Conservation (phyloP, 179 eudicot genomes). For the Vitellaria paradoxa region DNA sequence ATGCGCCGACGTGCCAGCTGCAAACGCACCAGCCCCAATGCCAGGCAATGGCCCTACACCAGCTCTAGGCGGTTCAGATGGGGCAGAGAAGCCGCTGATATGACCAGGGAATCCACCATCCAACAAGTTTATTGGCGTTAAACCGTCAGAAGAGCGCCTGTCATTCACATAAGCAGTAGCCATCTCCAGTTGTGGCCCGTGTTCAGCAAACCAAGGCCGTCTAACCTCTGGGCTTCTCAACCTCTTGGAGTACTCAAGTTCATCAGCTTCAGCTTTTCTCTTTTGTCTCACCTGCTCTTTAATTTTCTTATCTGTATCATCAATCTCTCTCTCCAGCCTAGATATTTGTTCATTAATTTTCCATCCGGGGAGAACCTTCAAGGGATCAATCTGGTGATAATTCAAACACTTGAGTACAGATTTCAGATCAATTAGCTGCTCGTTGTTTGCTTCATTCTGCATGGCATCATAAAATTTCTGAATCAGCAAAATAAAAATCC, state of each 20-base stretch:
- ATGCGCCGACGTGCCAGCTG: neutral
- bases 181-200: slow-evolving; percentile 14
- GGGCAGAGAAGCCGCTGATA: slow-evolving; percentile 12
- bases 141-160: neutral
- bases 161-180: slow-evolving; percentile 6
- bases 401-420: slow-evolving; percentile 33
- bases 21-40: slow-evolving; percentile 4
- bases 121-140: neutral
- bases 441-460: slow-evolving; percentile 41
- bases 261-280: slow-evolving; percentile 26
- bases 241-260: slow-evolving; percentile 17
- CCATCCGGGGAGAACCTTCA: slow-evolving; percentile 32
- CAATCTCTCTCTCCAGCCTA: slow-evolving; percentile 37
- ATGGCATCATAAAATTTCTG: neutral
- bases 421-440: slow-evolving; percentile 39
- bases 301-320: slow-evolving; percentile 26
- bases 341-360: slow-evolving; percentile 25
- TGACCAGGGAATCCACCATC: slow-evolving; percentile 17
- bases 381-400: slow-evolving; percentile 40
- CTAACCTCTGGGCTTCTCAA: slow-evolving; percentile 22
- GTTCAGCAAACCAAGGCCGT: slow-evolving; percentile 25
- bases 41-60: slow-evolving; percentile 20
- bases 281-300: slow-evolving; percentile 22
- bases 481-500: neutral
- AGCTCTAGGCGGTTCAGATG: slow-evolving; percentile 22